Evolutionary conservation across 306 rosid genomes (phyloP), one percentile per base, ranked within the genome.

Genomic region (Corylus americana): DNA sequence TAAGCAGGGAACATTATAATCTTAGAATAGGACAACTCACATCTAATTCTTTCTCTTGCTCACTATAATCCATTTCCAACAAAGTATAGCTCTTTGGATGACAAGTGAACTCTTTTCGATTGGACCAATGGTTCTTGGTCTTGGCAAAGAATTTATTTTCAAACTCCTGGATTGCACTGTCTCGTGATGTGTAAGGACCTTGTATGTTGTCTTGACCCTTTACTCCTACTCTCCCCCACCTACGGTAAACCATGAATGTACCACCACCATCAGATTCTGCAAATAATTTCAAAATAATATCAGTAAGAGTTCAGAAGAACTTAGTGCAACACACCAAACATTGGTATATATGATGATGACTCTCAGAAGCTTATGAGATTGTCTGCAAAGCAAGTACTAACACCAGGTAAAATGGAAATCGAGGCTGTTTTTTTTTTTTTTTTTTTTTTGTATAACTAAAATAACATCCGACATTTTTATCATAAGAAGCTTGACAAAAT

Each of bases 191-290:
- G 79, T 81, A 90, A 77, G 97, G 94, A 74, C 98, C 98, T 6
- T 74, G 85, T 80, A 89, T 14, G 84, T 84, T 88, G 88, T 89
- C 83, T 81, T 93, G 99, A 58, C 98, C 99, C 88, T 91, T 93
- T 72, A 93, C 73, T 45, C 99, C 98, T 29, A 95, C 96, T 80
- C 99, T 92, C 83, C 98, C 99, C 96, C 99, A 95, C 83, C 99
- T 91, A 79, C 82, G 77, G 88, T 90, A 95, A 82, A 95, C 87
- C 88, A 93, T 91, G 86, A 85, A 90, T 69, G 81, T 79, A 55
- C 91, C 80, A 44, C 97, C 94, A 84, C 27, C 90, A 82, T 95
- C 96, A 61, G 92, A 91, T 90, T 95, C 99, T 93, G 94, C 87
- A 74, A 20, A 47, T 77, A 74, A 74, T 70, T 18, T 51, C 20